Evolutionary conservation across 202 grass and related monocot species (phyloP).

Genomic region (Brachypodium distachyon): DNA sequence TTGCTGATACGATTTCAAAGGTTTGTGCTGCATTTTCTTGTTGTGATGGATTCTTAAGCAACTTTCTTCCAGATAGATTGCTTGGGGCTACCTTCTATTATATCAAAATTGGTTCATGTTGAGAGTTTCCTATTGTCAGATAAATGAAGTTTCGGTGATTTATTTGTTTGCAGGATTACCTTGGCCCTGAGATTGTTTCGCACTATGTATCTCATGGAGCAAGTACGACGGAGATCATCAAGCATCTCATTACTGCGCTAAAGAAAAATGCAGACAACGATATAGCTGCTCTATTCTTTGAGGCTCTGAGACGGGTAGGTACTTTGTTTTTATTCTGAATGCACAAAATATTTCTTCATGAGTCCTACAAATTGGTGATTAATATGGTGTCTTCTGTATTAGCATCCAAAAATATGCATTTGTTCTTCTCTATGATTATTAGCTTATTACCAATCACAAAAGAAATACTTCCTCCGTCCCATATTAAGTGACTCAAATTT

Average conservation of each 20-base stretch:
- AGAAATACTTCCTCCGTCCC: too few relatives aligned
- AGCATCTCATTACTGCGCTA: slow-evolving; percentile 68
- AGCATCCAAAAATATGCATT: not conserved
- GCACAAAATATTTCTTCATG: not conserved
- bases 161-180: slow-evolving; percentile 62
- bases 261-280: slow-evolving; percentile 66
- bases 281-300: slow-evolving; percentile 62
- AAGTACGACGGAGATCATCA: slow-evolving; percentile 85
- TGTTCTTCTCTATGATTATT: not conserved
- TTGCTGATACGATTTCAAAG: slow-evolving; percentile 77
- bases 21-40: slow-evolving; percentile 33
- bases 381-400: not conserved
- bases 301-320: slow-evolving; percentile 77
- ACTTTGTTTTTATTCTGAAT: slow-evolving; percentile 13
- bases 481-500: too few relatives aligned
- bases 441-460: not conserved
- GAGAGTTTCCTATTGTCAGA: not conserved
- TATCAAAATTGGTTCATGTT: not conserved
- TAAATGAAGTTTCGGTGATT: not conserved
- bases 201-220: slow-evolving; percentile 73
- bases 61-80: slow-evolving; percentile 6
- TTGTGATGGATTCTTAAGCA: not conserved
- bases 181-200: slow-evolving; percentile 90
- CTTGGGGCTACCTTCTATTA: not conserved
- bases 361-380: not conserved